A percentile compares a stretch with the other conserved stretches of the same genome.
These are phyloP conservation scores for Russula brevipes DNA, from an alignment of 768 basidiomycete genomes.

Conservation along the genomic window DNA sequence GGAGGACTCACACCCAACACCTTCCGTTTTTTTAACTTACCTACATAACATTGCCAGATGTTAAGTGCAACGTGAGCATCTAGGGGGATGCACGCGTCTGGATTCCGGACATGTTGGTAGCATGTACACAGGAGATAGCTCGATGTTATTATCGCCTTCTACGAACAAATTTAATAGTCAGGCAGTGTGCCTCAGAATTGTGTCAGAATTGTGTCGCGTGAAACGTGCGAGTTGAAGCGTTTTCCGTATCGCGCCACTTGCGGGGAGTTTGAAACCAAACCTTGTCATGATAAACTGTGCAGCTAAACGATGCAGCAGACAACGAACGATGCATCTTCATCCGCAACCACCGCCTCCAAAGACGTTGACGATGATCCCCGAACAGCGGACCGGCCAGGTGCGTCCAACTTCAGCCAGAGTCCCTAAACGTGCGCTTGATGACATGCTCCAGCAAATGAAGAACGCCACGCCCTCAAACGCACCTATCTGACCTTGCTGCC, in stretches of 20 bases:
- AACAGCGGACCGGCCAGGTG: slow-evolving; percentile 27
- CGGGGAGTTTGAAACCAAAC: slow-evolving; percentile 42
- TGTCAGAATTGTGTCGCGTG: no score
- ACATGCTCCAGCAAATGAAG: slow-evolving; percentile 35
- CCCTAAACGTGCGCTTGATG: neutral
- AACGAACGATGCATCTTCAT: slow-evolving; percentile 36
- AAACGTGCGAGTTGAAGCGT: no score
- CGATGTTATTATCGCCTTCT: no score
- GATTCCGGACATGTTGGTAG: neutral
- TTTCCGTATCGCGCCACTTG: neutral
- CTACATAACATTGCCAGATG: neutral
- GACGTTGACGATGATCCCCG: slow-evolving; percentile 22
- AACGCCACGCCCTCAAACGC: slow-evolving; percentile 57
- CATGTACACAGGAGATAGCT: neutral
- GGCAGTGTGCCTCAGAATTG: no score
- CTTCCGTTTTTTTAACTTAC: neutral
- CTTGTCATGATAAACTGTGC: slow-evolving; percentile 70
- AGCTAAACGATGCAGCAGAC: slow-evolving; percentile 59
- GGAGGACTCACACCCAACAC: neutral
- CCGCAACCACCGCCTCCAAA: slow-evolving; percentile 32
- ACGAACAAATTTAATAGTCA: no score
- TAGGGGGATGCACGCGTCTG: neutral
- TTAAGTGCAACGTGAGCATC: neutral
- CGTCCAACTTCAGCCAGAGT: neutral
- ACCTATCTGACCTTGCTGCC: slow-evolving; percentile 65